Percentiles rank a stretch among this genome's conserved stretches.
These are phyloP conservation scores for Neocucurbitaria cava DNA, from an alignment of 2,329 filamentous ascomycete species.

Conservation along the genomic window DNA sequence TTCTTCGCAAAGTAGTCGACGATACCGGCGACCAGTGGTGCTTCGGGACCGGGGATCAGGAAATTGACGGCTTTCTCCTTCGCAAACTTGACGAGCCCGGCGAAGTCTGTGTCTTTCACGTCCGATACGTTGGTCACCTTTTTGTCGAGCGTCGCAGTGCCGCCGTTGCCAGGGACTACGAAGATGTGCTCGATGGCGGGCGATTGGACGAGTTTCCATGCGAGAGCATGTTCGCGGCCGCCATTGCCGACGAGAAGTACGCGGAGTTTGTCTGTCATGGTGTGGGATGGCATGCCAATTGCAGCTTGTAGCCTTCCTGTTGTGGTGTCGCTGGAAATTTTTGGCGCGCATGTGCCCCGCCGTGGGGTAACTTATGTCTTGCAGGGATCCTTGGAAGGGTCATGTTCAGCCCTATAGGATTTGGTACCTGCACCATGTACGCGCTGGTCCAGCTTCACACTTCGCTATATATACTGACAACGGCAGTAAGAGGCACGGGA, in stretches of 20 bases:
- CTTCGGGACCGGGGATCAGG: conserved; percentile 89
- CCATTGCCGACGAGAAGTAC: conserved; percentile 91
- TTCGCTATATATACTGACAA: neutral
- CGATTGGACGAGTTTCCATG: conserved; percentile 92
- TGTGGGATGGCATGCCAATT: conserved; percentile 5
- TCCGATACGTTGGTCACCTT: conserved; percentile 70
- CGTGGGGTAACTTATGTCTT: conserved; percentile 29
- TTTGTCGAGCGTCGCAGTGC: conserved; percentile 61
- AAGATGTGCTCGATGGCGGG: conserved; percentile 76
- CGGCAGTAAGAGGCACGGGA: neutral
- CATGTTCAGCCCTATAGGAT: conserved; percentile 22
- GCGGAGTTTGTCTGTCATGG: conserved; percentile 37
- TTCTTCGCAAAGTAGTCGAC: conserved; percentile 77
- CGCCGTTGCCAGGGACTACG: conserved; percentile 80
- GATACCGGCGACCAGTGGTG: conserved; percentile 90
- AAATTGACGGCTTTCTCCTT: conserved; percentile 77
- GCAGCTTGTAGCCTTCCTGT: neutral
- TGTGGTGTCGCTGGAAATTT: conserved; percentile 20
- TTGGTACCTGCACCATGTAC: neutral
- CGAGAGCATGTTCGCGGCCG: conserved; percentile 90
- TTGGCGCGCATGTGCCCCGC: conserved; percentile 22
- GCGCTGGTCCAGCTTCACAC: neutral
- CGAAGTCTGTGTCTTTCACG: conserved; percentile 78
- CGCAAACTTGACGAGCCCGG: conserved; percentile 77
- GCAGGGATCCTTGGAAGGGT: conserved; percentile 20